Evolutionary conservation across 176 grass and related monocot genomes (phyloP).

Genomic region (Carex parvula): DNA sequence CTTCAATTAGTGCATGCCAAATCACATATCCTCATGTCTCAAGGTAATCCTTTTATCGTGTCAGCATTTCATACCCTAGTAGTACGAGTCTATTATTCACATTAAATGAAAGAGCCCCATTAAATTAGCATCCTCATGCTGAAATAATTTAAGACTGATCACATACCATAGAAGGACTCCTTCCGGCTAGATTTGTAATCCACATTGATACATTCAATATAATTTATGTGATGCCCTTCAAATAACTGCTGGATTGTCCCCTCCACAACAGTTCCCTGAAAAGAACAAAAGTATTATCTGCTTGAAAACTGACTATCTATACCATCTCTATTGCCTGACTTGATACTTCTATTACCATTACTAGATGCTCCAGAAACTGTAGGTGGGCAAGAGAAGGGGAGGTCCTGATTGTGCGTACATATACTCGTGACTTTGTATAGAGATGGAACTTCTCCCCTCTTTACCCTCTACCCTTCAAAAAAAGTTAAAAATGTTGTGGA

Average conservation of each 20-base stretch:
- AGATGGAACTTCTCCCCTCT: neutral
- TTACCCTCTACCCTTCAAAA: neutral
- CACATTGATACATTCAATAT: conserved; percentile 91
- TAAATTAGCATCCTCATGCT: neutral
- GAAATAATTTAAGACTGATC: neutral
- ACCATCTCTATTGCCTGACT: neutral
- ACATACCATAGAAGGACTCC: conserved; percentile 86
- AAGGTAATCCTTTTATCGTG: neutral
- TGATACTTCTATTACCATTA: neutral
- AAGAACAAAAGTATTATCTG: conserved; percentile 37
- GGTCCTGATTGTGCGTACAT: neutral
- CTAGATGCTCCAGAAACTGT: neutral
- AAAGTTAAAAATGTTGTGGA: neutral
- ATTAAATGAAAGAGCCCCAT: conserved; percentile 4
- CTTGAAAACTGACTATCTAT: neutral
- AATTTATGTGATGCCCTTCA: conserved; percentile 95
- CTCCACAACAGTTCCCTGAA: conserved; percentile 88
- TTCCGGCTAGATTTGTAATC: conserved; percentile 86
- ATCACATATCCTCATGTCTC: neutral
- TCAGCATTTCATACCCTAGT: neutral
- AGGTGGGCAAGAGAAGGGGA: neutral
- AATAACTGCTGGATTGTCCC: conserved; percentile 87
- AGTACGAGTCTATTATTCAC: neutral
- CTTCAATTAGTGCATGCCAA: neutral
- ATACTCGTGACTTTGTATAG: neutral